Conservation (phyloP, 1,284 basidiomycete genomes). For the Papiliotrema laurentii region DNA sequence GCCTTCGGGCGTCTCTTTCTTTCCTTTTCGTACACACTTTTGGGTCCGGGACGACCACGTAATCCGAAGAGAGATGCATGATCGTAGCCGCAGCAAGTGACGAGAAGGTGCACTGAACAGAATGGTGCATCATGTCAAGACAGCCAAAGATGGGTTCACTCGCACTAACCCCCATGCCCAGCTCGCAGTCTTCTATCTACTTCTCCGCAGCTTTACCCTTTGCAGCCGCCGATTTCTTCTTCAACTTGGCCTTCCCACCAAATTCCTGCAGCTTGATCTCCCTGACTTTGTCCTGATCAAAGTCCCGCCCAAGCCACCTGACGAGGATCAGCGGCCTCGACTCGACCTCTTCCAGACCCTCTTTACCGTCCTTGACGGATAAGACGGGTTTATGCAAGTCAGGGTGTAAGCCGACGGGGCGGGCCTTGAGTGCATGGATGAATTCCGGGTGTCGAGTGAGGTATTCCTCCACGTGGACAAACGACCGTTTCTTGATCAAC, state of each 20-base stretch:
- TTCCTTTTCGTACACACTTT: too few relatives aligned
- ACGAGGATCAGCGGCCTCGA: conserved; percentile 40
- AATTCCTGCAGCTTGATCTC: conserved; percentile 49
- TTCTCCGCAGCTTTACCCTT: too few relatives aligned
- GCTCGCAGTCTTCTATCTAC: too few relatives aligned
- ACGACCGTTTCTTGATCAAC: conserved; percentile 41
- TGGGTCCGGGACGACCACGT: too few relatives aligned
- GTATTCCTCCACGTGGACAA: conserved; percentile 48
- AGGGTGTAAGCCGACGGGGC: conserved; percentile 44
- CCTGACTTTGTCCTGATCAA: conserved; percentile 37
- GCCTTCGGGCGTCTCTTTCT: too few relatives aligned
- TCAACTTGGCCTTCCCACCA: conserved; percentile 42
- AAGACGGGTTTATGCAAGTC: conserved; percentile 29
- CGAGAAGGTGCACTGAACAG: too few relatives aligned
- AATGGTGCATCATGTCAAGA: too few relatives aligned
- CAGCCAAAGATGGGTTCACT: too few relatives aligned
- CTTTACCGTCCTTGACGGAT: conserved; percentile 9
- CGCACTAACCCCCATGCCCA: too few relatives aligned
- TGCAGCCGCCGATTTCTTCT: too few relatives aligned
- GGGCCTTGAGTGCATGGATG: conserved; percentile 31
- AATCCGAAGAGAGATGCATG: too few relatives aligned
- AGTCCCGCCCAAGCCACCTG: conserved; percentile 45
- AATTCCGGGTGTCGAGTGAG: conserved; percentile 46
- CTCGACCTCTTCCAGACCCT: conserved; percentile 10
- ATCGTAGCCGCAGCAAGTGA: too few relatives aligned